Evolutionary conservation across 164 flowering plant species (phyloP), one percentile per base, ranked within the genome.

Genomic region (Brasenia schreberi): DNA sequence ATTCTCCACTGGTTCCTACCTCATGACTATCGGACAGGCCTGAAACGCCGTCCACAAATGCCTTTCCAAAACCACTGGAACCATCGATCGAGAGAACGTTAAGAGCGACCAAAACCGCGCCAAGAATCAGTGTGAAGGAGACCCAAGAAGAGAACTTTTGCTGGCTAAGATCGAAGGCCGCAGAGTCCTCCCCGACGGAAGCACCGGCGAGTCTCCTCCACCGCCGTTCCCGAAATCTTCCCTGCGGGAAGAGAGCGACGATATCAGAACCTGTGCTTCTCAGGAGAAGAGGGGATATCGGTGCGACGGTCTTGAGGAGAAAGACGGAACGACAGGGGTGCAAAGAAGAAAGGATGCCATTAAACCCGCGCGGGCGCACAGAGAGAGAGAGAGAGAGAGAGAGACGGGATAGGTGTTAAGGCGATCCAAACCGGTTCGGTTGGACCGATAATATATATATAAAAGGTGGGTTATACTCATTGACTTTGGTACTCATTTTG

Each of bases 111-210:
- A 91, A 75, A 65, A 94, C 97, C 71, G 78, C 82, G 0, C 97
- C 95, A 62, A 91, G 71, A 68, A 91, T 76, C 14, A 76, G 79
- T 45, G 76, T 64, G 68, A 94, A 94, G 70, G 86, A 87, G 66
- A 91, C 60, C 98, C 98, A 94, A 18, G 98, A 91, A 59, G 82
- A 65, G 11, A 89, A 62, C 77, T 84, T 90, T 79, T 90, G 97
- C 67, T 84, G 68, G 5, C 77, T 72, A 27, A 93, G 68, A 11
- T 86, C 82, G 61, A 93, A 93, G 0, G 53, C 78, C 11, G 97
- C 98, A 0, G 97, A 84, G 67, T 93, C 97, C 80, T 93, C 98
- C 0, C 98, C 98, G 2, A 81, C 27, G 4, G 79, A 77, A 5
- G 77, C 59, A 0, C 77, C 66, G 18, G 74, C 76, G 2, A 56